Base-by-base conservation (phyloP, 1,139 yeast genomes). In the Trichomonascaceae sp. region DNA sequence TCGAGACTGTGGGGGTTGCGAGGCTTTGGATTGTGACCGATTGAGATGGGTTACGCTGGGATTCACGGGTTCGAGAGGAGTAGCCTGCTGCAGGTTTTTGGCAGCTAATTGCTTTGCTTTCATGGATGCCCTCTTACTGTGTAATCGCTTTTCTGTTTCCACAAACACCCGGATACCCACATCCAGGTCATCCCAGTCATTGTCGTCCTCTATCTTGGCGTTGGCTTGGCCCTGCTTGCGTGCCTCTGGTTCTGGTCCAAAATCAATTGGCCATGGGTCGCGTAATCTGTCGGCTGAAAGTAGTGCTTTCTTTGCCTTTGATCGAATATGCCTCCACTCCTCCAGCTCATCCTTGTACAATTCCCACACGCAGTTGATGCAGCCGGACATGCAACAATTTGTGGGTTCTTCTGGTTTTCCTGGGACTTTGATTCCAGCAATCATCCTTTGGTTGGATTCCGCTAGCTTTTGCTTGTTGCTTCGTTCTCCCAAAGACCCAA, bases 281-380 rank as follows among this genome's bases (percentile, higher is more conserved):
- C 36, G 32, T 39, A 46, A 43, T 31, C 84, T 59, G 9, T 6
- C 11, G 9, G 23, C 6, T 46, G 37, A 34, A 39, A 47, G 43
- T 31, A 85, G 59, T 16, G 57, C 59, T n/a, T 55, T 39, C 0
- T 78, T 81, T 0, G 95, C 96, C 39, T 64, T 54, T 32, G 57
- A 57, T 23, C 93, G 64, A 46, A 65, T 59, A 1, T 44, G 52
- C 47, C 74, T 71, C 94, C 95, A 89, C 17, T 84, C 85, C 43
- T 74, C 76, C 33, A 87, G 50, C 52, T 89, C 97, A 36, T 87
- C 96, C 45, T 79, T 76, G 54, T 73, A 89, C 37, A 81, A 60
- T 47, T 87, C 96, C 97, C 97, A 89, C 1, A 89, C 97, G 57
- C 98, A 89, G 56, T 87, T 82, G 27, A 84, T 74, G 55, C 98